Conservation (phyloP, 148 eudicot genomes). For the Limonium bicolor region DNA sequence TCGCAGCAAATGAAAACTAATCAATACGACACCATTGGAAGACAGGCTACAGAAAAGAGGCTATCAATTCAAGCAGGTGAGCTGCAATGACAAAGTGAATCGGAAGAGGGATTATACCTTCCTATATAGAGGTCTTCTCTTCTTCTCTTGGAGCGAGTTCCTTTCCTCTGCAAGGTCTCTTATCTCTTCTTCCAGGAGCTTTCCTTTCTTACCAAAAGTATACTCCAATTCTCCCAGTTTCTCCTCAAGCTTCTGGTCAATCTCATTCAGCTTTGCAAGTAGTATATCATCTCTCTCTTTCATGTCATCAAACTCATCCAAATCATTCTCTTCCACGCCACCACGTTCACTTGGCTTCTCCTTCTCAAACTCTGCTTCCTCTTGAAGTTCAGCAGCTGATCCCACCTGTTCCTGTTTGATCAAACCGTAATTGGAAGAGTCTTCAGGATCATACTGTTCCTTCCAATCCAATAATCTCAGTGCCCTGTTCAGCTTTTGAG, state of each 20-base stretch:
- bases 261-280: constrained; percentile 53
- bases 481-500: constrained; percentile 80
- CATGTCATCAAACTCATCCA: constrained; percentile 71
- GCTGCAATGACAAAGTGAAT: too few species aligned
- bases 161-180: constrained; percentile 92
- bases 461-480: constrained; percentile 53
- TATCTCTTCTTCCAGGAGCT: constrained; percentile 77
- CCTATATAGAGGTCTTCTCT: constrained; percentile 59
- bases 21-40: too few species aligned
- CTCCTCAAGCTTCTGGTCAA: constrained; percentile 68
- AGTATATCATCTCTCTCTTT: constrained; percentile 78
- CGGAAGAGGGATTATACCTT: too few species aligned
- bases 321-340: constrained; percentile 22
- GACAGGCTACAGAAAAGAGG: too few species aligned
- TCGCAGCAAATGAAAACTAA: too few species aligned
- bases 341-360: constrained; percentile 25
- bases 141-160: constrained; percentile 72
- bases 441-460: constrained; percentile 71
- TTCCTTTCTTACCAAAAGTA: constrained; percentile 89
- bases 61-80: too few species aligned
- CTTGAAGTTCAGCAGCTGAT: constrained; percentile 19
- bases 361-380: constrained; percentile 27
- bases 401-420: constrained; percentile 36
- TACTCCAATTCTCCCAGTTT: constrained; percentile 72
- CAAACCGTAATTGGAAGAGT: constrained; percentile 67